phyloP scores from a whole-genome alignment of 1,284 basidiomycete genomes.

The Ceratobasidium sp. region DNA sequence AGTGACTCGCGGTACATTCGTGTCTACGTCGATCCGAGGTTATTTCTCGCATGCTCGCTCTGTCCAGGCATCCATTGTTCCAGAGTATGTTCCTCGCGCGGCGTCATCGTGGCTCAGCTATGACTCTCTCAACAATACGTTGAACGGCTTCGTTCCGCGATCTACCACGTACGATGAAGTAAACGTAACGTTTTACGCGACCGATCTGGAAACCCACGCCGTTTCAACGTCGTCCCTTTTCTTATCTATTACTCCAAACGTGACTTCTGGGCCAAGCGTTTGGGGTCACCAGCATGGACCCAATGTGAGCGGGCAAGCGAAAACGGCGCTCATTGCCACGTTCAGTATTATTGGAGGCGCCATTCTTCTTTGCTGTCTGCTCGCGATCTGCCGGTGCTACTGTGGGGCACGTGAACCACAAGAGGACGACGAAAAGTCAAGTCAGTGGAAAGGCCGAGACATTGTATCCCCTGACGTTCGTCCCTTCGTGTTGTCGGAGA shows the following conservation, averaged over 20 bases:
- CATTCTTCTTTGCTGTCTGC: conserved; percentile 65
- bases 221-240: conserved; percentile 75
- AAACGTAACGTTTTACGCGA: conserved; percentile 50
- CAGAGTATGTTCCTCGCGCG: conserved; percentile 42
- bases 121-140: conserved; percentile 70
- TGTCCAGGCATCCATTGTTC: conserved; percentile 16
- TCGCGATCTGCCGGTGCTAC: conserved; percentile 70
- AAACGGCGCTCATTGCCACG: conserved; percentile 58
- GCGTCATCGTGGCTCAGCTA: conserved; percentile 64
- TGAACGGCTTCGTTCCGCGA: conserved; percentile 51
- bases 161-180: conserved; percentile 52
- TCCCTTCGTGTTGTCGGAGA: conserved; percentile 7
- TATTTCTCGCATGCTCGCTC: conserved; percentile 40
- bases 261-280: conserved; percentile 53
- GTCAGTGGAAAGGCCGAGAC: conserved; percentile 35
- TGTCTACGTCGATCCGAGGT: conserved; percentile 24
- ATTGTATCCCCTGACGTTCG: background rate
- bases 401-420: conserved; percentile 53
- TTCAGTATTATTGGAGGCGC: conserved; percentile 74
- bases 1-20: conserved; percentile 61
- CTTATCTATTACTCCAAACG: conserved; percentile 64
- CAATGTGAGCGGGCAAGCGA: conserved; percentile 16
- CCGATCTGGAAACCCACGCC: conserved; percentile 67
- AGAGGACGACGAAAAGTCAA: conserved; percentile 40
- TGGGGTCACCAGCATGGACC: conserved; percentile 65